Base-by-base conservation (phyloP, 2,329 filamentous ascomycete genomes). In the Passalora sequoiae region DNA sequence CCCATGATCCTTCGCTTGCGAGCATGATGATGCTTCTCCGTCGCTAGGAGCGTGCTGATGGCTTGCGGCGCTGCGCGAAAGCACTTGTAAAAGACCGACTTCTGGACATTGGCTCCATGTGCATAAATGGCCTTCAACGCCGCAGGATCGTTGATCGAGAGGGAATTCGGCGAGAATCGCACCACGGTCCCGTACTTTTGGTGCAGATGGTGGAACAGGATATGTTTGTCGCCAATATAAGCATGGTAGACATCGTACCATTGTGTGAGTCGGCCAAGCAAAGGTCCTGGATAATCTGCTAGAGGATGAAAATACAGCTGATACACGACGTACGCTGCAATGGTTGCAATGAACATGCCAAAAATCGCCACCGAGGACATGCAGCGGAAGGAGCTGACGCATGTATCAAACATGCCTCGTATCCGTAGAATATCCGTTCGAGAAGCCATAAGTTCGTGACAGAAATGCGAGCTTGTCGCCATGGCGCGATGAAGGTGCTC, bases 91-190 rank as follows among this genome's bases (percentile, higher is more conserved):
- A 70, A 72, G 32, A 66, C 61, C 0, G 69, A 67, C 49, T 75
- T 75, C 40, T 68, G 66, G n/a, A 74, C 66, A 51, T 74, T 71
- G 25, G 67, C 62, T 17, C 65, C 62, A 57, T 67, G 66, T 17
- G 69, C 64, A 48, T 75, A 74, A 53, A 75, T 73, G n/a, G 65
- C 62, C 45, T 69, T 70, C 8, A 74, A 55, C 0, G 67, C 69
- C 2, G 42, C 44, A 8, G 56, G 55, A 16, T 58, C 51, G 32
- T 56, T 57, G 35, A 57, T 56, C 6, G 51, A 53, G 8, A 59
- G 50, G 8, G 50, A 20, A 56, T 56, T 56, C 15, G 55, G 55
- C 17, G 55, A 51, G 28, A 54, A 57, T n/a, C 55, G 51, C 9
- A 58, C 51, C 1, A 59, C 41, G 2, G 45, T 44, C 1, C 56